Evolutionary conservation across 2,329 filamentous ascomycete genomes (phyloP), one percentile per base, ranked within the genome.

Genomic region (Pyrenochaeta sp.): DNA sequence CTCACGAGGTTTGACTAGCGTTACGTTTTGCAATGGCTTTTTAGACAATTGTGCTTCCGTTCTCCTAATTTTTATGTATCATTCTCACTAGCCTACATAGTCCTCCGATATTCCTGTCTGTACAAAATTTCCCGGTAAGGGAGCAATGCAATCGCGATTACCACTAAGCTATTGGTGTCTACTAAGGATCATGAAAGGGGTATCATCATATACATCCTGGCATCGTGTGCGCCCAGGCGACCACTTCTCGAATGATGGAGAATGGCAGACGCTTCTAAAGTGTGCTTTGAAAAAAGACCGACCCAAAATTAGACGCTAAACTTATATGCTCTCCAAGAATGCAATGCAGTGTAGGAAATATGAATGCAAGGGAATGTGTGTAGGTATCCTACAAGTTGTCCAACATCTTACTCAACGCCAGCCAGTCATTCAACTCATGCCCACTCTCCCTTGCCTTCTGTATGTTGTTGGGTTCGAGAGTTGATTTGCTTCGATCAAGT

Each of bases 391-490:
- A 39, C 18, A 61, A 23, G 2, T 45, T 49, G 18, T 60, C 62
- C 46, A 65, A 36, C 53, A 58, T 45, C 39, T 44, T 52, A 33
- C 51, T 63, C 36, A 65, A 21, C 2, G 53, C 55, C 37, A 65
- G 32, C 62, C 62, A 65, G 31, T 54, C 49, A n/a, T 49, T 41
- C 17, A 61, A 39, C 41, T 61, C 59, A 17, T 29, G 40, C 27
- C 41, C 56, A 35, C 37, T 54, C 41, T 39, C 46, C 41, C 33
- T 50, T 20, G 33, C 51, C 12, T 49, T 52, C n/a, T 36, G 36
- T 32, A 11, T 45, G 35, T 41, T 23, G 35, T 56, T 21, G 20
- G 39, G 18, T 36, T 53, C 41, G 7, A 63, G 54, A 2, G 49
- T 40, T 1, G 27, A 21, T 20, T 54, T 49, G 15, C 50, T 49